These are phyloP conservation scores for Alliaria petiolata DNA, from an alignment of 345 rosid species.

Conservation along the genomic window DNA sequence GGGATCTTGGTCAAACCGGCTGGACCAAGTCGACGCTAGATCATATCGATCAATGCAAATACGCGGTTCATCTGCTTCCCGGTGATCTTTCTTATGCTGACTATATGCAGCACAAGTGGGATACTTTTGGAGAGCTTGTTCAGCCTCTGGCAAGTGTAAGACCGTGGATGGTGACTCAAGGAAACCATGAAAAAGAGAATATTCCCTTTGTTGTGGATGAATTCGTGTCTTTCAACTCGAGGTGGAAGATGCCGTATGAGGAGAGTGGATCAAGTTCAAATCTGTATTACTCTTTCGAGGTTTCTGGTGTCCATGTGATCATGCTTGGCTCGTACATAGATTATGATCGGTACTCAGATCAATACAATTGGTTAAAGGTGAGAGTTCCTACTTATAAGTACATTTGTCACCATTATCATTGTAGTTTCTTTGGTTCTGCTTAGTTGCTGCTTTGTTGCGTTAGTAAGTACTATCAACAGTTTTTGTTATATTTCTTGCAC, in stretches of 20 bases:
- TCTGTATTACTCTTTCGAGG: slow-evolving; percentile 91
- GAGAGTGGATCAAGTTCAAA: slow-evolving; percentile 91
- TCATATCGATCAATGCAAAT: slow-evolving; percentile 71
- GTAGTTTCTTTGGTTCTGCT: neutral
- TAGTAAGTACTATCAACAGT: neutral
- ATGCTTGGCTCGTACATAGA: slow-evolving; percentile 92
- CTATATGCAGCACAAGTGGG: slow-evolving; percentile 83
- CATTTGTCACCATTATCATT: neutral
- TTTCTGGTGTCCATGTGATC: slow-evolving; percentile 73
- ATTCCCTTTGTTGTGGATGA: slow-evolving; percentile 65
- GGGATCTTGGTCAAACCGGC: slow-evolving; percentile 94
- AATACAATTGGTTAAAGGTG: slow-evolving; percentile 87
- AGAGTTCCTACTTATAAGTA: neutral
- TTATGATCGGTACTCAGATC: slow-evolving; percentile 60
- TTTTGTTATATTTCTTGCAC: neutral
- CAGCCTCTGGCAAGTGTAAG: slow-evolving; percentile 90
- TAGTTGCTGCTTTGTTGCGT: neutral
- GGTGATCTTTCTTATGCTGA: slow-evolving; percentile 98
- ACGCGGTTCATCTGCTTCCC: slow-evolving; percentile 80
- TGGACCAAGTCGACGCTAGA: slow-evolving; percentile 94
- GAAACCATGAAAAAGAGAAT: slow-evolving; percentile 84
- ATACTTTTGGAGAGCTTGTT: slow-evolving; percentile 82
- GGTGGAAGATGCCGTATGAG: slow-evolving; percentile 93
- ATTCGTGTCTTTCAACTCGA: slow-evolving; percentile 69
- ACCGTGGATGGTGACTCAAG: slow-evolving; percentile 99